A percentile compares a stretch with the other conserved stretches of the same genome.
Conservation (phyloP, 176 grass and related monocot species). For the Urochloa ruziziensis region DNA sequence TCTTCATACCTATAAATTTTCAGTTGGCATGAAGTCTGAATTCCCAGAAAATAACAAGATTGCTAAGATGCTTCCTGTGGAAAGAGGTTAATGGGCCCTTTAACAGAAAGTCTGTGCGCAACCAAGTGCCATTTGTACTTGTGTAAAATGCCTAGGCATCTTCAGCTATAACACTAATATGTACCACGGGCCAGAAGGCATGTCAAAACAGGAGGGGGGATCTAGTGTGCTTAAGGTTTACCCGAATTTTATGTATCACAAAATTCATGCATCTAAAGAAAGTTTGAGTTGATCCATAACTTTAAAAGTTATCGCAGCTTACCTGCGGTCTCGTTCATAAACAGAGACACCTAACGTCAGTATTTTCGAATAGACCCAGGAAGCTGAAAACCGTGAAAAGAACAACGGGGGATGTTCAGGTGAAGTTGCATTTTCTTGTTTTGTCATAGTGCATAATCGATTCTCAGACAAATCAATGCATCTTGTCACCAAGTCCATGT, state of each 20-base stretch:
- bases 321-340: conserved; percentile 76
- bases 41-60: conserved; percentile 7
- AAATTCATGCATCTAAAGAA: neutral
- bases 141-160: neutral
- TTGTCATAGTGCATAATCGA: conserved; percentile 37
- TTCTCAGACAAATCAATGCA: conserved; percentile 75
- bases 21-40: neutral
- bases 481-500: conserved; percentile 74
- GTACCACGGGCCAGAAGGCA: neutral
- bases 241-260: neutral
- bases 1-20: conserved; percentile 70
- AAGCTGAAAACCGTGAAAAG: conserved; percentile 75
- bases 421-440: conserved; percentile 35
- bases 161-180: conserved; percentile 7
- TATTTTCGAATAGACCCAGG: conserved; percentile 81
- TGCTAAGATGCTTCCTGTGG: neutral
- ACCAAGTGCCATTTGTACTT: neutral
- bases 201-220: neutral
- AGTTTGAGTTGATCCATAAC: neutral
- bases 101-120: neutral
- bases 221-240: conserved; percentile 11
- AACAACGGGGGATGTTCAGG: conserved; percentile 53
- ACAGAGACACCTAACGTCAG: conserved; percentile 82
- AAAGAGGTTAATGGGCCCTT: neutral
- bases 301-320: conserved; percentile 6